Base-by-base conservation (phyloP, 495 filamentous ascomycete species). In the Aspergillus panamensis region DNA sequence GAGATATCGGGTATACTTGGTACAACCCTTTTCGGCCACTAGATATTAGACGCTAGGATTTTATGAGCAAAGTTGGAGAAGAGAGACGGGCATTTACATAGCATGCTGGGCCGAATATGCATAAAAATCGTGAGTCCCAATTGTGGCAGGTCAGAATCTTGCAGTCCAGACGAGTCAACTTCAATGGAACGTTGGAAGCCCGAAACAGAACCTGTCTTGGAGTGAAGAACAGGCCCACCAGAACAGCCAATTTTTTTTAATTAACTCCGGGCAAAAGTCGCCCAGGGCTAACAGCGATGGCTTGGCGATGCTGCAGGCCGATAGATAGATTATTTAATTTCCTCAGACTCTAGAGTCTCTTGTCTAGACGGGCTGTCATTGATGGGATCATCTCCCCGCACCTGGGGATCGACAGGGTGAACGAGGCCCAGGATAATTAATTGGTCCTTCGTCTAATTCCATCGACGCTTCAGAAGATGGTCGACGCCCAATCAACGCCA, bases 361-460 rank as follows among this genome's bases (percentile, higher is more conserved):
- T n/a, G n/a, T 8, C 21, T 21, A 25, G 33, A 20, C 40, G 30
- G 4, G 33, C 45, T 51, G 42, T 60, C 35, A 65, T 62, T 60
- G 53, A 63, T 58, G 59, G 59, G 49, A 59, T 57, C 50, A 57
- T 40, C 51, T 51, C 61, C 62, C 63, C 61, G 59, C 59, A 61
- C 32, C 49, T 58, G 53, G 50, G 2, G 63, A 67, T 69, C 55
- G 61, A 59, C 62, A 62, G 35, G 56, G 51, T 54, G 62, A 62
- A 66, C 57, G 54, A 51, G 21, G 54, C 60, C 60, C 54, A 58
- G 44, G 42, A 44, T 29, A 62, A 52, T 51, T 60, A 19, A 33
- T 51, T 48, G 54, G 57, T 63, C 62, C 61, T 67, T 59, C 59
- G 65, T 61, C 35, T 60, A 55, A 64, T 43, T 25, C 48, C 44